These are phyloP conservation scores for Kluyveromyces dobzhanskii DNA, from an alignment of 805 yeast genomes.

Conservation along the genomic window DNA sequence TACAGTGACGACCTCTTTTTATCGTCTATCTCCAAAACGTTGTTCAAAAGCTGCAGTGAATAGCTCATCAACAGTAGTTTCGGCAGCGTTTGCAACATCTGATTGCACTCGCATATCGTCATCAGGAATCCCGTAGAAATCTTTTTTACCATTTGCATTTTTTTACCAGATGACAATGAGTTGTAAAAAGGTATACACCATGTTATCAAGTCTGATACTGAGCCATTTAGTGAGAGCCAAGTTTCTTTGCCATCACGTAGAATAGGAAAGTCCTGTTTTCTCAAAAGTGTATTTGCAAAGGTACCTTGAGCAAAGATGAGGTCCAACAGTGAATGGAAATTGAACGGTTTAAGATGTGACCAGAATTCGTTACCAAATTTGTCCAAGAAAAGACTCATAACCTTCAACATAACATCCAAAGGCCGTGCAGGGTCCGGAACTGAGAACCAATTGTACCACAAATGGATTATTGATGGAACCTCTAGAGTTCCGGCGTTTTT, in stretches of 20 bases:
- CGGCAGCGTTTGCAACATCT: constrained; percentile 19
- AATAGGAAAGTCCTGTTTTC: constrained; percentile 19
- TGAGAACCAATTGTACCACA: constrained; percentile 27
- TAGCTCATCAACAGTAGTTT: constrained; percentile 30
- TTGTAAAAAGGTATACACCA: constrained; percentile 46
- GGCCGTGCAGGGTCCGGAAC: constrained; percentile 26
- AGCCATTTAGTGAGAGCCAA: constrained; percentile 20
- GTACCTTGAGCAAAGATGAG: constrained; percentile 48
- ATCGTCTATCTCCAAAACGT: constrained; percentile 23
- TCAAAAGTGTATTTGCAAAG: constrained; percentile 32
- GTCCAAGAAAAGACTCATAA: constrained; percentile 37
- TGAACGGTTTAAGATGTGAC: constrained; percentile 45
- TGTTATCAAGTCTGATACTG: constrained; percentile 37
- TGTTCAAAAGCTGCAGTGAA: constrained; percentile 28
- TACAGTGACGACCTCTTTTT: constrained; percentile 23
- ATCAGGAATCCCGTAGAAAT: constrained; percentile 42
- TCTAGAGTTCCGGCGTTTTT: constrained; percentile 22
- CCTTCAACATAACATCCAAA: constrained; percentile 47
- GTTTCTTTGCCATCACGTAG: constrained; percentile 26
- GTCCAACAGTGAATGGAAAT: constrained; percentile 50
- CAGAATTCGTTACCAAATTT: constrained; percentile 43
- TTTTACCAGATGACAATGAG: constrained; percentile 40
- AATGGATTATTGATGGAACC: constrained; percentile 26
- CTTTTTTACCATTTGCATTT: constrained; percentile 44
- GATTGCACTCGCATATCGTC: constrained; percentile 24